Base-by-base conservation (phyloP, 441 rosid genomes). In the Sinapis alba region DNA sequence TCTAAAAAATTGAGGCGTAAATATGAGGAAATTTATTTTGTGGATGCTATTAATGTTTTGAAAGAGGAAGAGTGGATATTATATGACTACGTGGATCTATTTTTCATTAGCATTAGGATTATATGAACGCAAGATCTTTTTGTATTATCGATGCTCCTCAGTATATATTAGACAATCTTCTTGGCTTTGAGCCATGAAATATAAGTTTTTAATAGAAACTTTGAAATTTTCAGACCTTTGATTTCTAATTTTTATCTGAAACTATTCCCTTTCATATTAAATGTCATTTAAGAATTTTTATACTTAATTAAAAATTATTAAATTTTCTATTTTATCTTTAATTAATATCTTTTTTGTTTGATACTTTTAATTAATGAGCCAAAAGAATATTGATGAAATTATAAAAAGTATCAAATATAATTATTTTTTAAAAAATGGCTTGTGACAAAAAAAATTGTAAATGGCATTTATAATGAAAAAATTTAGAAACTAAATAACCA, bases 31-130 rank as follows among this genome's bases (percentile, higher is more conserved):
- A 27, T 21, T 23, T 8, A 8, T 34, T 41, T 62, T 32, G 27
- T 72, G 69, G 56, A 53, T 34, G 34, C 24, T 38, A 57, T n/a
- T 65, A 27, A 63, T 36, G 28, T 34, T 24, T 63, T 72, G 28
- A 36, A 23, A 61, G 56, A 36, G 21, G 18, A 53, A 63, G 64
- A 38, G 57, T 72, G 76, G 70, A 63, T 53, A 53, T 51, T 7
- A 26, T 53, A 53, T 41, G 57, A 28, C 32, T 28, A 65, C 65
- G 59, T 65, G 71, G 71, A 20, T 27, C 66, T n/a, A 20, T 43
- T 41, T 26, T 28, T 7, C 47, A 65, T 15, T 43, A 24, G 20
- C 36, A 54, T 36, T 38, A 21, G 16, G 69, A 47, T 19, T 32
- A 16, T 23, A 19, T 62, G 13, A 15, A 53, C 26, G 23, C 62